phyloP scores from a whole-genome alignment of 805 yeast species.

The Lipomyces yamadae region DNA sequence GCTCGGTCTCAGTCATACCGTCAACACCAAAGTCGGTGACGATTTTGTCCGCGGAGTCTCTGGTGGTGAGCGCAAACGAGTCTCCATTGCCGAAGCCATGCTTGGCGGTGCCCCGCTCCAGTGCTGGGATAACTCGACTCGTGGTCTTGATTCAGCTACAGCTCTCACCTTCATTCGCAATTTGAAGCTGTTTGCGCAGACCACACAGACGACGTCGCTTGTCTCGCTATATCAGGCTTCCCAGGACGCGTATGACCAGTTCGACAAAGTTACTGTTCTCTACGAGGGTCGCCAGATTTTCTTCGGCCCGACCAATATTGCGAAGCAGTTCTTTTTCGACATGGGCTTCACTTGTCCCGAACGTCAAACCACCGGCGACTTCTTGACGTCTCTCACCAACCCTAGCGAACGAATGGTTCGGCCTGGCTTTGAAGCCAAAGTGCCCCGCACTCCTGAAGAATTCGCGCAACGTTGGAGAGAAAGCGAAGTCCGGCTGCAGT shows the following conservation, averaged over 20 bases:
- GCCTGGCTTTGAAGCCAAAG: slow-evolving; percentile 53
- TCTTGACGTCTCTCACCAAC: slow-evolving; percentile 47
- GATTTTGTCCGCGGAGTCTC: slow-evolving; percentile 62
- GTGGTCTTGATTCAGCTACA: slow-evolving; percentile 74
- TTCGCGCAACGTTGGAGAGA: slow-evolving; percentile 53
- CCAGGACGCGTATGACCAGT: slow-evolving; percentile 59
- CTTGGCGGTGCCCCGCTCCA: slow-evolving; percentile 55
- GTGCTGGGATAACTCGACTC: slow-evolving; percentile 71
- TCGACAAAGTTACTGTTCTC: slow-evolving; percentile 58
- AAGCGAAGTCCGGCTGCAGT: slow-evolving; percentile 50
- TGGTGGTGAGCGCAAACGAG: slow-evolving; percentile 64
- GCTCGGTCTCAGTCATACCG: slow-evolving; percentile 50
- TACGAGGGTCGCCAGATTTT: slow-evolving; percentile 63
- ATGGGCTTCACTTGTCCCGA: slow-evolving; percentile 64
- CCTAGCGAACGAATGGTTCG: slow-evolving; percentile 56
- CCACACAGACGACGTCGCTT: slow-evolving; percentile 58
- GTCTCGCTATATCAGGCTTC: slow-evolving; percentile 67
- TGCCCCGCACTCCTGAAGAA: slow-evolving; percentile 55
- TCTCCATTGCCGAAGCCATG: slow-evolving; percentile 58
- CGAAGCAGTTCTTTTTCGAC: slow-evolving; percentile 55
- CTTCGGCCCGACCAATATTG: slow-evolving; percentile 55
- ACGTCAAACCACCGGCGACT: slow-evolving; percentile 58
- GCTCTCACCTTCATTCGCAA: slow-evolving; percentile 67
- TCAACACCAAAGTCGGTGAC: slow-evolving; percentile 52
- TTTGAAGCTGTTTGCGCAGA: slow-evolving; percentile 58